phyloP scores from a whole-genome alignment of 805 yeast species.

The Barnettozyma populi region DNA sequence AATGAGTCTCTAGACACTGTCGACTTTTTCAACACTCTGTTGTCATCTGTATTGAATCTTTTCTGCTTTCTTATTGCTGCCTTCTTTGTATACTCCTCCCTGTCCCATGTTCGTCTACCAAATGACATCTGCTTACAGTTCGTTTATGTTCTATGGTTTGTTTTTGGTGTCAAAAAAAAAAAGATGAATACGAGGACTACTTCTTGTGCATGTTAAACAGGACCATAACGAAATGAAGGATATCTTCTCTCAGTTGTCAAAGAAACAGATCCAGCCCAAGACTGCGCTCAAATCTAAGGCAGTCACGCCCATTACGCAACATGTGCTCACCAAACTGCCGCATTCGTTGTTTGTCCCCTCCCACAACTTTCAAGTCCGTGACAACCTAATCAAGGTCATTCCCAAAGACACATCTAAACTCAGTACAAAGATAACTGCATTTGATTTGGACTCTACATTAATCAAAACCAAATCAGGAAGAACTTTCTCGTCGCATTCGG shows the following conservation, averaged over 20 bases:
- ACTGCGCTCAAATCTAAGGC: neutral
- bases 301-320: neutral
- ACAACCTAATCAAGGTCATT: conserved; percentile 38
- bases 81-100: conserved; percentile 49
- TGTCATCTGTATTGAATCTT: conserved; percentile 3
- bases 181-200: no score
- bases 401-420: conserved; percentile 25
- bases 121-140: conserved; percentile 15
- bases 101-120: conserved; percentile 74
- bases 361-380: conserved; percentile 22
- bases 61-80: conserved; percentile 14
- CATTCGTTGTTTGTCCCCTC: neutral
- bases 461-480: conserved; percentile 59
- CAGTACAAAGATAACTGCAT: conserved; percentile 38
- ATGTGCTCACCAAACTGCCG: neutral
- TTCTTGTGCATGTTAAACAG: neutral
- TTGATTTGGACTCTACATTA: conserved; percentile 83
- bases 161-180: neutral
- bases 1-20: conserved; percentile 15
- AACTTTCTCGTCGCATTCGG: conserved; percentile 49
- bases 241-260: neutral
- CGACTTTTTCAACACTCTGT: conserved; percentile 5
- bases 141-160: neutral
- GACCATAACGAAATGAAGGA: conserved; percentile 1
- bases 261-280: neutral